These are phyloP conservation scores for Kwoniella botswanensis DNA, from an alignment of 768 basidiomycete species.

Conservation along the genomic window DNA sequence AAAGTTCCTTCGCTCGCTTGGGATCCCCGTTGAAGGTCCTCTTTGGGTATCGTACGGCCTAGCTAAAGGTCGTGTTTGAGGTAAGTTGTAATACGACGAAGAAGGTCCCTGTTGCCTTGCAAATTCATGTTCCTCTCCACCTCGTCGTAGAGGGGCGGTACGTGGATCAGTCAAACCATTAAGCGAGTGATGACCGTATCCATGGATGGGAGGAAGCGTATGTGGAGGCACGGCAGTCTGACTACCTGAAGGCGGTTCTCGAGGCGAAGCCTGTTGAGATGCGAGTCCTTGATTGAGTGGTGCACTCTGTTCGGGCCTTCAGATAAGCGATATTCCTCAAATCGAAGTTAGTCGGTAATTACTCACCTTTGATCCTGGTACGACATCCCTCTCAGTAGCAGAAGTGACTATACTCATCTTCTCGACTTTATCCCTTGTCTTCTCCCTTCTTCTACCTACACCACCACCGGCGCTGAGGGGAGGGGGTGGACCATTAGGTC, in stretches of 20 bases:
- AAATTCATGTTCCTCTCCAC: conserved; percentile 42
- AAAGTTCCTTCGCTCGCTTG: conserved; percentile 17
- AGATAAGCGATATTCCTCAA: not conserved
- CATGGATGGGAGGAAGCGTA: conserved; percentile 28
- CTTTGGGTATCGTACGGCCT: conserved; percentile 17
- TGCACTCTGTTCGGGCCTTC: conserved; percentile 34
- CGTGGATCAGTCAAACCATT: conserved; percentile 39
- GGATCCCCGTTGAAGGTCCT: not conserved
- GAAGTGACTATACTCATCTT: conserved; percentile 47
- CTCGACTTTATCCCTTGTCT: conserved; percentile 53
- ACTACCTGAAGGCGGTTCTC: conserved; percentile 39
- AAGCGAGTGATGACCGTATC: conserved; percentile 23
- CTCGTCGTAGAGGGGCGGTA: conserved; percentile 40
- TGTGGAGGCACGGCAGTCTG: conserved; percentile 43
- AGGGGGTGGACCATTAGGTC: not conserved
- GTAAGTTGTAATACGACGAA: conserved; percentile 22
- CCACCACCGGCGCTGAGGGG: conserved; percentile 25
- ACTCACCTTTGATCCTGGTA: conserved; percentile 48
- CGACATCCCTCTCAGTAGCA: conserved; percentile 39
- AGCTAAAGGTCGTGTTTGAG: conserved; percentile 8
- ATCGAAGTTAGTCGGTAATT: not conserved
- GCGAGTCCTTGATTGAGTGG: conserved; percentile 47
- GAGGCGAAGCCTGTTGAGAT: conserved; percentile 40
- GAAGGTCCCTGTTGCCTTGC: conserved; percentile 38
- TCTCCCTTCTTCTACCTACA: conserved; percentile 45